Evolutionary conservation across 2,329 filamentous ascomycete species (phyloP), one percentile per base, ranked within the genome.

Genomic region (Dryadomyces quercus-mongolicae): DNA sequence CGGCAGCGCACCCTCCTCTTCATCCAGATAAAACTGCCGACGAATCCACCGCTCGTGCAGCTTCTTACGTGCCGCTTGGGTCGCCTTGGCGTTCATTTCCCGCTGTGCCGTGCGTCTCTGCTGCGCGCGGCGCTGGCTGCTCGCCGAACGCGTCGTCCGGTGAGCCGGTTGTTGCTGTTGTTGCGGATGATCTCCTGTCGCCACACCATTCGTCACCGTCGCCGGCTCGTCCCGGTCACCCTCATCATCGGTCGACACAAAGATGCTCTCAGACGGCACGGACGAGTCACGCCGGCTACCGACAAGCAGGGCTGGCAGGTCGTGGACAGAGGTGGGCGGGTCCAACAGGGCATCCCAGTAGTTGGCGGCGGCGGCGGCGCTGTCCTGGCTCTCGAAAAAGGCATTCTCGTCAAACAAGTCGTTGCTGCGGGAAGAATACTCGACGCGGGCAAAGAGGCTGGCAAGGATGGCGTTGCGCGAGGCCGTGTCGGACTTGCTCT

Each of bases 1-100:
- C 2, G 79, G 73, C n/a, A 68, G 65, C 10, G 80, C 77, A 2
- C 88, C 88, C 66, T 94, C 88, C 70, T 94, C 89, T 66, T 90
- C 85, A 55, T 94, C 88, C 0, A 89, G 77, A 62, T 93, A 94
- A 62, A 93, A 94, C 43, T 84, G 81, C 48, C 88, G 77, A 56
- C 86, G 77, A 62, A 79, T 80, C 88, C 88, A 93, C 51, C 88
- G 77, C 53, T 91, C 81, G 61, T 85, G 76, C 40, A 88, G 71
- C 59, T 75, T 74, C 43, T 69, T 71, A 15, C 78, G 71, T 1
- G 77, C 76, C 7, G 65, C 62, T 1, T 63, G 66, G 31, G 69
- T 65, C 25, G 69, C 65, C 18, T 69, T 64, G 55, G 69, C 71
- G 45, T 72, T 68, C 53, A 70, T 43, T 5, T 65, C 54, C 58